A percentile compares a stretch with the other conserved stretches of the same genome.
These are phyloP conservation scores for Wallacemonas sp. DNA, from an alignment of 208 protist species.

Conservation along the genomic window DNA sequence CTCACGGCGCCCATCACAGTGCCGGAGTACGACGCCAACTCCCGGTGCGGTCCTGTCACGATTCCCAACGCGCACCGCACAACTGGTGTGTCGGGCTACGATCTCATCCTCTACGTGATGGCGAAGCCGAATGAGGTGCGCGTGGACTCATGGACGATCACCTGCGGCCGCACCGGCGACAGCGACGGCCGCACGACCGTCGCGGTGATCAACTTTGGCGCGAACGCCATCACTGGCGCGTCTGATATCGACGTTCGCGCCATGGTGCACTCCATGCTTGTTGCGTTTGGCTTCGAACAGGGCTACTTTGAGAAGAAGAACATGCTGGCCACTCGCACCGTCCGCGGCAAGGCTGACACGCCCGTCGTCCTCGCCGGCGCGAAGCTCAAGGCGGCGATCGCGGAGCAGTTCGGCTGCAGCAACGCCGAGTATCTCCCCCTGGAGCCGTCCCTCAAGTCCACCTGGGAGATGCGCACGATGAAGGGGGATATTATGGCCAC, in stretches of 20 bases:
- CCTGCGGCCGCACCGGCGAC: not conserved
- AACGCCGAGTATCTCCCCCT: not conserved
- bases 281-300: not conserved
- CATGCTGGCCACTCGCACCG: not conserved
- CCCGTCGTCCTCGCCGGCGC: not conserved
- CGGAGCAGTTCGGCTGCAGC: not conserved
- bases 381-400: not conserved
- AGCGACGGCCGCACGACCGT: not conserved
- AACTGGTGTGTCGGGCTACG: not conserved
- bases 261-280: not conserved
- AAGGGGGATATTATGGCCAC: slow-evolving; percentile 70
- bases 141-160: not conserved
- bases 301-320: not conserved
- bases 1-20: not conserved
- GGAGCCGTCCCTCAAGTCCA: slow-evolving; percentile 18
- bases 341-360: not conserved
- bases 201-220: not conserved
- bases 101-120: not conserved
- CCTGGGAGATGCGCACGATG: slow-evolving; percentile 59
- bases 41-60: not conserved
- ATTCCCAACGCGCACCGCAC: not conserved
- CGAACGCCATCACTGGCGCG: not conserved
- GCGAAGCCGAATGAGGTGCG: not conserved
- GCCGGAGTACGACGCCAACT: not conserved
- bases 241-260: not conserved